phyloP scores from a whole-genome alignment of 805 yeast species.

The Candida ulmi region DNA sequence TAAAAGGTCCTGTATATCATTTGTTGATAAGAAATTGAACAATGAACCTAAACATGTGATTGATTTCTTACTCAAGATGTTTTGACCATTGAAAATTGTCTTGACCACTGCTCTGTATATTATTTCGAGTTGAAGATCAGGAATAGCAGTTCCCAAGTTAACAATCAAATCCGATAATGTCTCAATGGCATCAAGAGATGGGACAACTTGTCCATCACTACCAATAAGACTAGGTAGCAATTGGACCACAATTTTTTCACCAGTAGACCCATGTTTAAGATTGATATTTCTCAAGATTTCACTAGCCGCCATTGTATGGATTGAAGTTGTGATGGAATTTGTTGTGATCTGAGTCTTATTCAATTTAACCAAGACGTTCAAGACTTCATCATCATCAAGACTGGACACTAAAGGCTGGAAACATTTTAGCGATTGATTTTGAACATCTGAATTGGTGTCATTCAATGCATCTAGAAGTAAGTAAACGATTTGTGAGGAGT shows the following conservation, averaged over 20 bases:
- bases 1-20: constrained; percentile 20
- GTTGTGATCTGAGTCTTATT: constrained; percentile 15
- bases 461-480: constrained; percentile 39
- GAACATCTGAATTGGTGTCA: constrained; percentile 68
- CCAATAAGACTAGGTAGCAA: constrained; percentile 35
- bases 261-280: constrained; percentile 18
- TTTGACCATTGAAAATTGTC: constrained; percentile 34
- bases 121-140: constrained; percentile 27
- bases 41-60: constrained; percentile 43
- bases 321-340: constrained; percentile 23
- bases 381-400: constrained; percentile 19
- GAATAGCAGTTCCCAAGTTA: constrained; percentile 39
- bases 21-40: constrained; percentile 23
- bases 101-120: constrained; percentile 27
- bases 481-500: constrained; percentile 32
- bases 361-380: constrained; percentile 14
- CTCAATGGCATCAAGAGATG: constrained; percentile 53
- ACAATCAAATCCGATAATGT: constrained; percentile 50
- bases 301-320: constrained; percentile 22
- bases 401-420: constrained; percentile 33
- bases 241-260: constrained; percentile 27
- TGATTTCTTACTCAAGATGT: constrained; percentile 45
- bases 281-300: constrained; percentile 21
- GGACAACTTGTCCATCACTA: constrained; percentile 24
- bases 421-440: constrained; percentile 64